Evolutionary conservation across 2,329 filamentous ascomycete genomes (phyloP), one percentile per base, ranked within the genome.

Genomic region (Aspergillus luchuensis): DNA sequence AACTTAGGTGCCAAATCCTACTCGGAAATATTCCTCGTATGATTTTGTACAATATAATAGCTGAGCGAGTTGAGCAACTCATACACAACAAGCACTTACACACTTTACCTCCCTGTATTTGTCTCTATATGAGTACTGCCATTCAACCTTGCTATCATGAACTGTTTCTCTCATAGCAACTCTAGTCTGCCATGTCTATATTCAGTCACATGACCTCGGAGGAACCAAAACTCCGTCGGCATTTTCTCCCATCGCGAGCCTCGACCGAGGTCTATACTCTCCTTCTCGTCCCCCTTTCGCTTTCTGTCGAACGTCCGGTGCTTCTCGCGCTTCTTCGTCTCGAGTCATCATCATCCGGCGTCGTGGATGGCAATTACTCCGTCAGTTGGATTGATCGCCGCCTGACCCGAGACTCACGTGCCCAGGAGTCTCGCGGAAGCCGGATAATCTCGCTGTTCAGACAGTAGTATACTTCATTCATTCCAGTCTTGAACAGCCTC

Each of bases 311-410:
- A 23, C 39, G 13, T 54, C 47, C 36, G 33, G 19, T 36, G 51
- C n/a, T 23, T 11, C 53, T 57, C 45, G 38, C 48, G 33, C 57
- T 36, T 54, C 25, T 17, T 28, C 6, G 23, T 19, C 52, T 41
- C 54, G 43, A 41, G 21, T 51, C 41, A 48, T 55, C 36, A 51
- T 30, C 43, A 38, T 41, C 49, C 33, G 28, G 11, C 25, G 17
- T 23, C 33, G 55, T 61, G 56, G 53, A 59, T 52, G 56, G 59
- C 61, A 55, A 53, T 63, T 61, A 53, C 52, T 43, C 19, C 30
- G 39, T 8, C 53, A 41, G 25, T 47, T 21, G 17, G 28, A 56
- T 43, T 30, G n/a, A 19, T 38, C 55, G 28, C 45, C 33, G n/a
- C 51, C 39, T 56, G 39, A 33, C 25, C 53, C 39, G 39, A 56